Evolutionary conservation across 768 basidiomycete genomes (phyloP).

Genomic region (Phanerodontia chrysosporium): DNA sequence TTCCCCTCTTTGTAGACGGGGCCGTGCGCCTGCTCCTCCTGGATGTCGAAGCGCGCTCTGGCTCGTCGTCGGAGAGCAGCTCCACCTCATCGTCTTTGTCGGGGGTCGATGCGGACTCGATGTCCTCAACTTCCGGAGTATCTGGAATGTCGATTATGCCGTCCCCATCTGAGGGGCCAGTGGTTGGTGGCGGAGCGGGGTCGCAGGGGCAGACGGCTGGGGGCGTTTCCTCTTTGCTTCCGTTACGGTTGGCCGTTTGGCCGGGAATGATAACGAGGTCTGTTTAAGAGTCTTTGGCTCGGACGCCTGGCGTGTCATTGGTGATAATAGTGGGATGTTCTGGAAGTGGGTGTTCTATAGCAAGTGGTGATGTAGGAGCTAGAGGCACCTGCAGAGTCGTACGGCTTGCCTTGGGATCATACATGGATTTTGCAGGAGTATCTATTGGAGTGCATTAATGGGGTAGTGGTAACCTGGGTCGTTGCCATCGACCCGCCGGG

Average conservation of each 20-base stretch:
- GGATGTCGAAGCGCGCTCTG: neutral
- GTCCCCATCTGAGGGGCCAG: neutral
- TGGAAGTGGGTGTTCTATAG: neutral
- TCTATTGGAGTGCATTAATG: too few species aligned
- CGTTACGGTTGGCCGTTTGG: neutral
- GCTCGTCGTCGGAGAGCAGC: neutral
- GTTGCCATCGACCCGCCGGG: constrained; percentile 70
- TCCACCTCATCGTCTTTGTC: neutral
- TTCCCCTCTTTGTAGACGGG: neutral
- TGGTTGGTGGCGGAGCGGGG: neutral
- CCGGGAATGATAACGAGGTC: neutral
- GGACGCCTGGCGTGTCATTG: neutral
- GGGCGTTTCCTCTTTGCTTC: neutral
- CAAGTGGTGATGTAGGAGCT: too few species aligned
- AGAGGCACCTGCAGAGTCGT: too few species aligned
- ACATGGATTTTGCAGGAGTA: too few species aligned
- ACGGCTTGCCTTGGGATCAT: too few species aligned
- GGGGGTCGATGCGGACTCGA: neutral
- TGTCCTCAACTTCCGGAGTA: neutral
- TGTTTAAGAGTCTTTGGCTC: neutral
- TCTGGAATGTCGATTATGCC: neutral
- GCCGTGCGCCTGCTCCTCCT: neutral
- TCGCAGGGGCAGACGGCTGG: neutral
- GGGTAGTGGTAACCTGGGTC: constrained; percentile 35
- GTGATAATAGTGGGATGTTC: neutral